Conservation (phyloP, 352 stramenopile species). For the Blastocystis sp. region DNA sequence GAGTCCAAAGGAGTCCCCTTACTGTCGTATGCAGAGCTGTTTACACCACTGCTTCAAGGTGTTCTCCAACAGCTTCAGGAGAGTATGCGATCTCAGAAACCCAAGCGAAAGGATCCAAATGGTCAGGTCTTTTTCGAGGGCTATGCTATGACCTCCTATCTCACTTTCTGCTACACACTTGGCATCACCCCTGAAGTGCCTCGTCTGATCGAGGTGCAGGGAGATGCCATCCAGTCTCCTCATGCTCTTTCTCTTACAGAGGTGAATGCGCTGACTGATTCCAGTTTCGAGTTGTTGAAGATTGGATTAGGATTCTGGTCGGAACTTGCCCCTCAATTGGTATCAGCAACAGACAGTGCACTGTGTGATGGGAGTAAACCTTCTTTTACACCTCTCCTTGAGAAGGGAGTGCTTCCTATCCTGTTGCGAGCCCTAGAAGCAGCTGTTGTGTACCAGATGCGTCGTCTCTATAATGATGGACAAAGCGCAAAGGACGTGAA, state of each 20-base stretch:
- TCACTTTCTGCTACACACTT: conserved; percentile 36
- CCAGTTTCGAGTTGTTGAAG: background rate
- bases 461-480: conserved; percentile 13
- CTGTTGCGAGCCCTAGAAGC: conserved; percentile 29
- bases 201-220: background rate
- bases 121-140: conserved; percentile 44
- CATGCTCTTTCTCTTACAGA: background rate
- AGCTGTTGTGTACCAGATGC: conserved; percentile 28
- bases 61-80: background rate
- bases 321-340: conserved; percentile 3
- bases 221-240: background rate
- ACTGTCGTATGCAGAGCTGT: conserved; percentile 17
- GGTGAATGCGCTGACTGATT: conserved; percentile 8
- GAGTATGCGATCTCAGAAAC: conserved; percentile 15
- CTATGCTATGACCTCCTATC: conserved; percentile 16
- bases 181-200: background rate
- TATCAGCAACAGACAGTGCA: background rate
- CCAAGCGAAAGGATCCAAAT: conserved; percentile 29
- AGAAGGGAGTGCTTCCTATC: conserved; percentile 53
- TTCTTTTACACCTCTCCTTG: conserved; percentile 10
- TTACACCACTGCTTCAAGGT: background rate
- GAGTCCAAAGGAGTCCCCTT: background rate
- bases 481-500: background rate
- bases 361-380: background rate
- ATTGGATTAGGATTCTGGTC: background rate